Base-by-base conservation (phyloP, 345 rosid genomes). In the Laguncularia racemosa region DNA sequence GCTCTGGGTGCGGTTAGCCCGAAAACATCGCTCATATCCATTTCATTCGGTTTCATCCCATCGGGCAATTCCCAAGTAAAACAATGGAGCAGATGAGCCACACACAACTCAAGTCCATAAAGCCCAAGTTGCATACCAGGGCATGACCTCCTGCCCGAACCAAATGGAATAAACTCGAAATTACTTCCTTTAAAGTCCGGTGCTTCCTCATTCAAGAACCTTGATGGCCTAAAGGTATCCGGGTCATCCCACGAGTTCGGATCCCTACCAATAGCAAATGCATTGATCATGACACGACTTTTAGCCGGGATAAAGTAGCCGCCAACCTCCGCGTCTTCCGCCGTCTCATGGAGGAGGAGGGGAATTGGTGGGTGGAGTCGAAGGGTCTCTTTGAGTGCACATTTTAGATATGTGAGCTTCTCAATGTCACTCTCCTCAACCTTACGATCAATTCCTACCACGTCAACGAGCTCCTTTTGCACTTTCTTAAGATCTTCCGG, bases 361-460 rank as follows among this genome's bases (percentile, higher is more conserved):
- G 98, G 98, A 61, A 92, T 92, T 20, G 98, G 98, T 14, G 98
- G 96, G 75, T 92, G 98, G 48, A 89, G 81, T 21, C 98, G 74
- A 19, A 92, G 70, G 4, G 95, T 84, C 63, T 92, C 96, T 64
- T 92, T 92, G 0, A 92, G 17, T 14, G 67, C 56, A 52, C 98
- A 92, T 62, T 69, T 86, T 0, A 92, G 77, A 63, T 57, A 84
- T 0, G 82, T 74, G 0, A 84, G 74, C 60, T 81, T 82, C 11
- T 91, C 95, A 3, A 91, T 52, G 60, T 91, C 90, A 13, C 73
- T 63, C 67, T 89, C 98, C 14, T 84, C 91, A 23, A 89, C 92
- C 44, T 69, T 83, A 20, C 80, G 84, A 59, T 83, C 88, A 2
- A 86, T 76, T 0, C 98, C 98, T 21, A 89, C 95, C 14, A 84